phyloP scores from a whole-genome alignment of 2,329 filamentous ascomycete species.

The Sclerotinia borealis region DNA sequence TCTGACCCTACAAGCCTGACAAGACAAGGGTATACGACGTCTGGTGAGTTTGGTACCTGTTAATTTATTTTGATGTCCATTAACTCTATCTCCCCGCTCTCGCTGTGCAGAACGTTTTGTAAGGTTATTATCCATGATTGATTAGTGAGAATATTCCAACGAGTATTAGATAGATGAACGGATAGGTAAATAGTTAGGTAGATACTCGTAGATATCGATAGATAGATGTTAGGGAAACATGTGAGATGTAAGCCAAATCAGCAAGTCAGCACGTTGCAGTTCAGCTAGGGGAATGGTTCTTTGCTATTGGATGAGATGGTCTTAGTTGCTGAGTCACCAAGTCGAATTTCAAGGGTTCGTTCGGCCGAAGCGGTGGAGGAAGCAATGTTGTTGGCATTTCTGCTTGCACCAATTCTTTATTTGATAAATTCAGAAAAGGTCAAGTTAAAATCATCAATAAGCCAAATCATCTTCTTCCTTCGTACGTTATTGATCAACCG shows the following conservation, averaged over 20 bases:
- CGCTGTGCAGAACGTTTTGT: not conserved
- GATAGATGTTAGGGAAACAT: not conserved
- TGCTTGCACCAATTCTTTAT: too few species aligned
- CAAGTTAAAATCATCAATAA: not conserved
- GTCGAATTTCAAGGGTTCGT: too few species aligned
- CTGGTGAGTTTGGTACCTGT: not conserved
- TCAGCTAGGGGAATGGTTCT: not conserved
- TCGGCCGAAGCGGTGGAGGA: too few species aligned
- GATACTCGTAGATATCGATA: not conserved
- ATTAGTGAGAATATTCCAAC: too few species aligned
- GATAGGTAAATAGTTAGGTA: too few species aligned
- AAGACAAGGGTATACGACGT: conserved; percentile 19
- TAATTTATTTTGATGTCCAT: not conserved
- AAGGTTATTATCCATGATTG: not conserved
- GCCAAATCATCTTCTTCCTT: not conserved
- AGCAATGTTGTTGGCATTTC: too few species aligned
- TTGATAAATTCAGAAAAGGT: not conserved
- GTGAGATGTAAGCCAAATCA: not conserved
- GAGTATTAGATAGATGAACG: too few species aligned
- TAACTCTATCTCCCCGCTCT: not conserved
- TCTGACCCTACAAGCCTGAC: conserved; percentile 18
- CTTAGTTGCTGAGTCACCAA: too few species aligned
- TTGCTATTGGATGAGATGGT: not conserved
- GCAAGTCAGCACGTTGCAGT: not conserved
- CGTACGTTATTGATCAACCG: too few species aligned